phyloP scores from a whole-genome alignment of 257 asterid genomes.

The Solanum chmielewskii region DNA sequence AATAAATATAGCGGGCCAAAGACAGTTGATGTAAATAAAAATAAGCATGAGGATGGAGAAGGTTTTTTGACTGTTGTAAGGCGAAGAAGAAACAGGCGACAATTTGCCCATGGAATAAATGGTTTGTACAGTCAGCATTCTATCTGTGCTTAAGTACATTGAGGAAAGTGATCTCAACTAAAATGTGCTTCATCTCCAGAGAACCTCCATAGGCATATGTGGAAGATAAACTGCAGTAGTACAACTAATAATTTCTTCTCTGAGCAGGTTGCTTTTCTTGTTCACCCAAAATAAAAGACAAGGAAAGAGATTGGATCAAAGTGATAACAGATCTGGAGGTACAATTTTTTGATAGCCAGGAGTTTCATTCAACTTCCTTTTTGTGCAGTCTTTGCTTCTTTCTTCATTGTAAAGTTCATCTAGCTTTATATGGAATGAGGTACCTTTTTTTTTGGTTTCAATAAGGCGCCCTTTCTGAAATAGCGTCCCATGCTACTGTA shows the following conservation, averaged over 20 bases:
- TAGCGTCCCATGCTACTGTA: neutral
- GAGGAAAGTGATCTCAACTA: conserved; percentile 18
- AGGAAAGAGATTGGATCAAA: neutral
- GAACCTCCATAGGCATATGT: neutral
- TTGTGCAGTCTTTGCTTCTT: neutral
- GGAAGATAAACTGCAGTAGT: conserved; percentile 1
- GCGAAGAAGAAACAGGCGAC: conserved; percentile 81
- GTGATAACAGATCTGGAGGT: neutral
- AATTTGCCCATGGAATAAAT: conserved; percentile 45
- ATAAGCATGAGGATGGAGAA: conserved; percentile 56
- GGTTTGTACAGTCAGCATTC: conserved; percentile 76
- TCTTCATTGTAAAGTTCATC: neutral
- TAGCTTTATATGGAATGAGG: neutral
- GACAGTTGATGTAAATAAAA: conserved; percentile 20
- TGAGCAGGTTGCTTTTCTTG: neutral
- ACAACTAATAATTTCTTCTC: neutral
- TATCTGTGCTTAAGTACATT: conserved; percentile 73
- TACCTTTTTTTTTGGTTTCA: neutral
- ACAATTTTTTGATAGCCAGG: neutral
- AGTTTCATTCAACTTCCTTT: neutral
- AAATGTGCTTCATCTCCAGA: neutral
- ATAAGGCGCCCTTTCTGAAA: neutral
- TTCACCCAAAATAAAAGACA: neutral
- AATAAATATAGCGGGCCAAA: conserved; percentile 14
- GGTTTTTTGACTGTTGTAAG: conserved; percentile 85